A percentile compares a stretch with the other conserved stretches of the same genome.
Evolutionary conservation across 78 protist species (phyloP).

Genomic region (Monosiga brevicollis): DNA sequence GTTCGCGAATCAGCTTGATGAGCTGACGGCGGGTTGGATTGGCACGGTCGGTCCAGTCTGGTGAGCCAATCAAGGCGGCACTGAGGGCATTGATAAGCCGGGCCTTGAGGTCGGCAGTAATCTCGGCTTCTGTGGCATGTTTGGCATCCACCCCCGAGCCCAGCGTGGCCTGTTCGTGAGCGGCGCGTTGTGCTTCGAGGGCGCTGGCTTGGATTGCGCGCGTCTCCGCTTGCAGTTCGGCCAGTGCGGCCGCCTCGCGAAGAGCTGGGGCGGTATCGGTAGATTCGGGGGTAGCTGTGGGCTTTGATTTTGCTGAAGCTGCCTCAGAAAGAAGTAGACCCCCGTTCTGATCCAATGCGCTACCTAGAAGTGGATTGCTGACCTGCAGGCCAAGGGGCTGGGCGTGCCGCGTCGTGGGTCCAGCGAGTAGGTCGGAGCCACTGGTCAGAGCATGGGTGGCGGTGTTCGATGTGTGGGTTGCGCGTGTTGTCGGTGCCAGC

Average conservation of each 20-base stretch:
- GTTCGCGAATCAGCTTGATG: neutral
- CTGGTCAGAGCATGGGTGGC: too few relatives aligned
- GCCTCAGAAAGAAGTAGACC: too few relatives aligned
- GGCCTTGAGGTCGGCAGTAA: constrained; percentile 8
- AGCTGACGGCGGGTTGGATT: neutral
- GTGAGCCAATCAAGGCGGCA: constrained; percentile 58
- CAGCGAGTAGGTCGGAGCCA: too few relatives aligned
- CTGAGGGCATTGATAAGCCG: constrained; percentile 41
- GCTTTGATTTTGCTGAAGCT: too few relatives aligned
- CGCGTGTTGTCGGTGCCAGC: too few relatives aligned
- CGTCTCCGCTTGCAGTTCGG: neutral
- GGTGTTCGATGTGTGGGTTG: too few relatives aligned
- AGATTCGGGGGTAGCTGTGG: too few relatives aligned
- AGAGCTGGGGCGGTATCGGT: neutral
- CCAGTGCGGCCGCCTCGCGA: neutral
- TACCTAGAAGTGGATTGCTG: too few relatives aligned
- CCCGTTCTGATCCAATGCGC: too few relatives aligned
- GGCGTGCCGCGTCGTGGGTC: too few relatives aligned
- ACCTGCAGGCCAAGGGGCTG: too few relatives aligned
- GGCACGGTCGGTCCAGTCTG: neutral
- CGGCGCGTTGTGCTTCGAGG: neutral
- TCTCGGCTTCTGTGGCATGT: neutral
- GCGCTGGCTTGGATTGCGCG: neutral
- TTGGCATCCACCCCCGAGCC: neutral
- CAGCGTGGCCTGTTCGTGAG: neutral